Conservation (phyloP, 164 flowering plant species). For the Malania oleifera region DNA sequence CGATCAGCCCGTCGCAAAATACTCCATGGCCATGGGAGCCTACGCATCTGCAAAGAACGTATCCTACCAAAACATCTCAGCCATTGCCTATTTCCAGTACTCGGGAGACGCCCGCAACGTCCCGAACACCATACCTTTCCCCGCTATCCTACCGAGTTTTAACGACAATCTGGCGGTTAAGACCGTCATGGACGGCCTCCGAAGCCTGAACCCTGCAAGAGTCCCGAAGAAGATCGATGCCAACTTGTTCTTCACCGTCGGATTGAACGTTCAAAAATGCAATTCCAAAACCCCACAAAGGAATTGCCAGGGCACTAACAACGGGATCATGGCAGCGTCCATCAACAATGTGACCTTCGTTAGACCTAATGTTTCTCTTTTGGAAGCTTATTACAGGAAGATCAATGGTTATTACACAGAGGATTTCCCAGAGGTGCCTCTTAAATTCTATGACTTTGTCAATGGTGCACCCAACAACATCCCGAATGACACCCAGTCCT, state of each 20-base stretch:
- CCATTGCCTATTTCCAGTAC: conserved; percentile 51
- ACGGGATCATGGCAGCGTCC: conserved; percentile 53
- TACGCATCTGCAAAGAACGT: conserved; percentile 40
- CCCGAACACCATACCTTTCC: conserved; percentile 18
- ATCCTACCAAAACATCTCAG: conserved; percentile 34
- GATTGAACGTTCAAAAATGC: conserved; percentile 50
- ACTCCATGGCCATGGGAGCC: conserved; percentile 64
- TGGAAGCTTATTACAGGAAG: conserved; percentile 48
- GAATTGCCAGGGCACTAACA: conserved; percentile 40
- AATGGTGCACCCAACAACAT: conserved; percentile 59
- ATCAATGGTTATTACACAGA: conserved; percentile 41
- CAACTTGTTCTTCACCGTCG: conserved; percentile 52
- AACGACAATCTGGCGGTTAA: conserved; percentile 43
- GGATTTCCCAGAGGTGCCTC: conserved; percentile 58
- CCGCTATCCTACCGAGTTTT: conserved; percentile 43
- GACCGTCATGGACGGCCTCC: conserved; percentile 50
- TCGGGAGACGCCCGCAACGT: conserved; percentile 23
- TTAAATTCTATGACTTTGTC: conserved; percentile 48
- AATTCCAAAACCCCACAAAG: conserved; percentile 33
- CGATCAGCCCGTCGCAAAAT: conserved; percentile 42
- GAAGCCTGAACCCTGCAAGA: conserved; percentile 33
- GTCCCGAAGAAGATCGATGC: conserved; percentile 47
- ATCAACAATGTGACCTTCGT: conserved; percentile 57
- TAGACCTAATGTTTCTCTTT: conserved; percentile 40
- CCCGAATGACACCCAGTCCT: conserved; percentile 41